A percentile compares a stretch with the other conserved stretches of the same genome.
These are phyloP conservation scores for Penicillium bovifimosum DNA, from an alignment of 495 filamentous ascomycete species.

Conservation along the genomic window DNA sequence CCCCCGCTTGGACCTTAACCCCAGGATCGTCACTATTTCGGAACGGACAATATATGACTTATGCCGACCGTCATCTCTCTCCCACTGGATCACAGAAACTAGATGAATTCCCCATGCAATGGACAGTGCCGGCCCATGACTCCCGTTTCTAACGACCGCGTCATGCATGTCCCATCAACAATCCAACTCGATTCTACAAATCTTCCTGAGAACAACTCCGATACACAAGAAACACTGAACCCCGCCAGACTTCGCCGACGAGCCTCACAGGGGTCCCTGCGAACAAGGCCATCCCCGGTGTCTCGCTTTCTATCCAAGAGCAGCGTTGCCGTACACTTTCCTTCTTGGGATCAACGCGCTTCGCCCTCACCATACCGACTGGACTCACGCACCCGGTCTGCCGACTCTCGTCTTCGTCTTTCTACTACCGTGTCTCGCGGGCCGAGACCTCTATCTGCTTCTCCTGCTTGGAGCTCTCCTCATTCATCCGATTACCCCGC, in stretches of 20 bases:
- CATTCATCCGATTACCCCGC: slow-evolving; percentile 33
- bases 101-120: slow-evolving; percentile 38
- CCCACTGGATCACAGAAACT: slow-evolving; percentile 20
- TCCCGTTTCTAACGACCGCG: slow-evolving; percentile 23
- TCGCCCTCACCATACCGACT: slow-evolving; percentile 18
- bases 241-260: slow-evolving; percentile 33
- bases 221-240: slow-evolving; percentile 9
- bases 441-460: slow-evolving; percentile 33
- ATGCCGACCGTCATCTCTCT: slow-evolving; percentile 15
- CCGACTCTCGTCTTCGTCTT: slow-evolving; percentile 36
- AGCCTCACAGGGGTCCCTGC: slow-evolving; percentile 39
- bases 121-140: slow-evolving; percentile 30
- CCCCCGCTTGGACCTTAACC: neutral
- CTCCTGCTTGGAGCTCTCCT: slow-evolving; percentile 27
- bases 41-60: neutral
- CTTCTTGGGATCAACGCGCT: slow-evolving; percentile 38
- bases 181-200: slow-evolving; percentile 18
- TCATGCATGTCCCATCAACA: slow-evolving; percentile 26
- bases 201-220: slow-evolving; percentile 13
- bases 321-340: slow-evolving; percentile 35
- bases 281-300: slow-evolving; percentile 35
- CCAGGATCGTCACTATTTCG: neutral
- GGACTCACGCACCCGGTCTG: slow-evolving; percentile 31
- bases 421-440: slow-evolving; percentile 31
- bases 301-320: slow-evolving; percentile 39